Percentiles rank a stretch among this genome's conserved stretches.
Evolutionary conservation across 192 early-diverging fungal genomes (phyloP).

Genomic region (Backusella tuberculispora): DNA sequence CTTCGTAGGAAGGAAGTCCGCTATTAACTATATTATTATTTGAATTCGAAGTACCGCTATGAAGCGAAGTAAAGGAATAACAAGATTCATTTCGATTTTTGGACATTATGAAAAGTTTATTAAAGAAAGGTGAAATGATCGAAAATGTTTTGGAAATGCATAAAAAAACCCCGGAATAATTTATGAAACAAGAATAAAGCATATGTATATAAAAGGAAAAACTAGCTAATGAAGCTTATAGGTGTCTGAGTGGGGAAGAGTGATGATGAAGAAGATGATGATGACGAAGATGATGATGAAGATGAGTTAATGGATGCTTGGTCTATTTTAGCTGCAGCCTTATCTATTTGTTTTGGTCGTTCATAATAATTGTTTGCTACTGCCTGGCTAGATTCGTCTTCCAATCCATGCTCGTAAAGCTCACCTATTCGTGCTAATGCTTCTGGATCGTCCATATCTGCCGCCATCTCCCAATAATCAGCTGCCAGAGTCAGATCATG

Average conservation of each 20-base stretch:
- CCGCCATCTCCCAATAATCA: slow-evolving; percentile 35
- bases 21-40: neutral
- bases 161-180: neutral
- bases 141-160: neutral
- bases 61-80: slow-evolving; percentile 3
- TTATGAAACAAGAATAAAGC: neutral
- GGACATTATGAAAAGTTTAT: neutral
- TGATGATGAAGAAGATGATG: neutral
- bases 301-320: neutral
- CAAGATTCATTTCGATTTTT: slow-evolving; percentile 8
- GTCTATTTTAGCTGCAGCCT: neutral
- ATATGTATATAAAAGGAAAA: neutral
- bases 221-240: neutral
- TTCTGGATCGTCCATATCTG: slow-evolving; percentile 35
- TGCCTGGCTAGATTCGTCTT: neutral
- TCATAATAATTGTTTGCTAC: slow-evolving; percentile 11
- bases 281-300: neutral
- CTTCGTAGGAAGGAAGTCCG: slow-evolving; percentile 18
- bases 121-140: neutral
- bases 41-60: neutral
- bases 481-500: slow-evolving; percentile 24
- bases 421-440: slow-evolving; percentile 23
- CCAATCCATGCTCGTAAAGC: slow-evolving; percentile 31
- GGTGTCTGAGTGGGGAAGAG: neutral
- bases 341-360: neutral